Conservation (phyloP, 306 rosid genomes). For the Argentina anserina region DNA sequence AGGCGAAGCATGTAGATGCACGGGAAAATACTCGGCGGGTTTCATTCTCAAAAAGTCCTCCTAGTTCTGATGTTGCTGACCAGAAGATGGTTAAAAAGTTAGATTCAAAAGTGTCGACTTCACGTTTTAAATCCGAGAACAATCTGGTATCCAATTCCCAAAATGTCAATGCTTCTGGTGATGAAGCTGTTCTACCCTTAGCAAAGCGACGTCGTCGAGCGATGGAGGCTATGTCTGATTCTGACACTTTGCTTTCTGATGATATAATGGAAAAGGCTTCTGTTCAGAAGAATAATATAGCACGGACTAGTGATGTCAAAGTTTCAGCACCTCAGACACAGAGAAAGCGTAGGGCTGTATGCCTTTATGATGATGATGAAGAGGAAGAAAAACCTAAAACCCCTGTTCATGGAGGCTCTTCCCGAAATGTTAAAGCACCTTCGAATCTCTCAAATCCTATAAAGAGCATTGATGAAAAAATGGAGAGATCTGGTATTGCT, state of each 20-base stretch:
- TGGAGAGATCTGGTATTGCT: slow-evolving; percentile 39
- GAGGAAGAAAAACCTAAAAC: slow-evolving; percentile 73
- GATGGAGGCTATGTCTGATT: slow-evolving; percentile 48
- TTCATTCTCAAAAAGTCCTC: slow-evolving; percentile 41
- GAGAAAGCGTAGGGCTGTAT: slow-evolving; percentile 77
- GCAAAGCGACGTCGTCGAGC: slow-evolving; percentile 49
- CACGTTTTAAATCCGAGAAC: slow-evolving; percentile 57
- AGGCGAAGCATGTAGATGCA: slow-evolving; percentile 44
- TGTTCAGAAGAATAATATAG: slow-evolving; percentile 34
- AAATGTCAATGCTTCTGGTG: slow-evolving; percentile 41
- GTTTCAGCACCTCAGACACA: slow-evolving; percentile 33
- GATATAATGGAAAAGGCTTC: slow-evolving; percentile 42
- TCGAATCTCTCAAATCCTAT: slow-evolving; percentile 37
- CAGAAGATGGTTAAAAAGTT: slow-evolving; percentile 41
- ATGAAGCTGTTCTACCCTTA: slow-evolving; percentile 44
- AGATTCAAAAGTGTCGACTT: slow-evolving; percentile 44
- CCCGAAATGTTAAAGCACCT: slow-evolving; percentile 47
- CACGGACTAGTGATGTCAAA: slow-evolving; percentile 31
- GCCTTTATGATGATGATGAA: slow-evolving; percentile 65
- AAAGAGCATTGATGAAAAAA: slow-evolving; percentile 40
- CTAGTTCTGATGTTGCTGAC: slow-evolving; percentile 41
- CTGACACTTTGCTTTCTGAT: slow-evolving; percentile 42
- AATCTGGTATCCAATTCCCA: slow-evolving; percentile 33
- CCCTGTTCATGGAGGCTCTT: slow-evolving; percentile 87
- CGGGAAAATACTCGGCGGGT: slow-evolving; percentile 36